Base-by-base conservation (phyloP, 257 asterid genomes). In the Galeopsis tetrahit region DNA sequence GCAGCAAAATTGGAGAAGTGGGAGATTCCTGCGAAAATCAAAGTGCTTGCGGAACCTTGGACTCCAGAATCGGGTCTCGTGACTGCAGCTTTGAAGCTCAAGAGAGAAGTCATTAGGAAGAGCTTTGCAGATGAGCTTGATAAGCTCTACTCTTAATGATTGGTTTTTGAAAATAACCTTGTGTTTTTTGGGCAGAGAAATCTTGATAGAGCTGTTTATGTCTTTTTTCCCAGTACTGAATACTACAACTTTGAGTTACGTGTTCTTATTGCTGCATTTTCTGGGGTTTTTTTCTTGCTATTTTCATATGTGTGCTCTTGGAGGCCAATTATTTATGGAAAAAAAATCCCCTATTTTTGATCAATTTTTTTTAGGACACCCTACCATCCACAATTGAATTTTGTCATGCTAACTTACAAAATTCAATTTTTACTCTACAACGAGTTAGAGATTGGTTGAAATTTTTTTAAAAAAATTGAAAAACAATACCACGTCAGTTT, bases 51-150 rank as follows among this genome's bases (percentile, higher is more conserved):
- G 0, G 97, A 94, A 36, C 83, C 94, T 1, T 94, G 98, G 98
- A 91, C 97, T 17, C 97, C 96, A 1, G 98, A 94, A 76, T 88
- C 95, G 4, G 98, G 96, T 40, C 90, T 94, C 70, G 96, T 94
- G 34, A 94, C 98, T 6, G 91, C 96, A 34, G 97, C 98, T 63
- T 86, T 94, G 58, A 94, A 94, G 86, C 81, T 94, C 66, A 94
- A 88, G 88, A 88, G 97, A 77, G 98, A 91, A 70, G 86, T 75
- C 67, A 80, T 92, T 67, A 80, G 85, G 88, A 92, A 95, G 72
- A 80, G 85, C 48, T 92, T 88, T 71, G 78, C 97, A 14, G 77
- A 84, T 21, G 98, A 95, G 43, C 93, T 95, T 62, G 77, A 82
- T 58, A 78, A 81, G 69, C 84, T 92, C 36, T 95, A 95, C 66